Conservation (phyloP, 208 protist species). For the Trypanosoma caninum region DNA sequence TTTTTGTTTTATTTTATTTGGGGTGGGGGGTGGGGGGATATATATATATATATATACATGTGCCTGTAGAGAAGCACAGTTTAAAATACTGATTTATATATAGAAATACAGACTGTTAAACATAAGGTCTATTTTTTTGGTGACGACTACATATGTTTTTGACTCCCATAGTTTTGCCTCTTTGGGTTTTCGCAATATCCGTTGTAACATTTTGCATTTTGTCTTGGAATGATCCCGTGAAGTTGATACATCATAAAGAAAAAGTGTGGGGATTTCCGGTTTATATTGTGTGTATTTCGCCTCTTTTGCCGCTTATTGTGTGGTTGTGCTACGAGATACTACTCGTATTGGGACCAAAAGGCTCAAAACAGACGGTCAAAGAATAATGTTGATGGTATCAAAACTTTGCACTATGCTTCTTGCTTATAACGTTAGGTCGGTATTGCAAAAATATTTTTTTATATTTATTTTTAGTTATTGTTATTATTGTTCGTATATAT, state of each 20-base stretch:
- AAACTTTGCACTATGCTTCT: background rate
- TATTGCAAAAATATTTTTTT: too few species aligned
- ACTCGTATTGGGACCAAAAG: constrained; percentile 53
- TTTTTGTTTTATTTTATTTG: too few species aligned
- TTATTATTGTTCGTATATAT: too few species aligned
- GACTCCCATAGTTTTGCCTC: constrained; percentile 46
- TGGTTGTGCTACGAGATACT: constrained; percentile 51
- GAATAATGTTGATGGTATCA: constrained; percentile 35
- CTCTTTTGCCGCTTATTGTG: constrained; percentile 51
- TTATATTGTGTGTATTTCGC: constrained; percentile 33
- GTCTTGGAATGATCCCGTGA: constrained; percentile 50
- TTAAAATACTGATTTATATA: background rate
- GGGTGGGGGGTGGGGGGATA: background rate
- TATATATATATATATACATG: constrained; percentile 9
- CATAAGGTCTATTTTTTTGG: background rate
- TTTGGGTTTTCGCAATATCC: constrained; percentile 55
- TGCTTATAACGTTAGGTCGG: background rate
- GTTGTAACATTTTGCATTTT: constrained; percentile 55
- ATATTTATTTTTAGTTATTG: too few species aligned
- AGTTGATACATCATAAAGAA: constrained; percentile 49
- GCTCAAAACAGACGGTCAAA: constrained; percentile 49
- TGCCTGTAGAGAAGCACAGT: background rate
- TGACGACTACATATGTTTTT: constrained; percentile 50
- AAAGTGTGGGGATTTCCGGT: constrained; percentile 61
- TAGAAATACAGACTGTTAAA: background rate